These are phyloP conservation scores for Hericium rajendrae DNA, from an alignment of 768 basidiomycete genomes.

Conservation along the genomic window DNA sequence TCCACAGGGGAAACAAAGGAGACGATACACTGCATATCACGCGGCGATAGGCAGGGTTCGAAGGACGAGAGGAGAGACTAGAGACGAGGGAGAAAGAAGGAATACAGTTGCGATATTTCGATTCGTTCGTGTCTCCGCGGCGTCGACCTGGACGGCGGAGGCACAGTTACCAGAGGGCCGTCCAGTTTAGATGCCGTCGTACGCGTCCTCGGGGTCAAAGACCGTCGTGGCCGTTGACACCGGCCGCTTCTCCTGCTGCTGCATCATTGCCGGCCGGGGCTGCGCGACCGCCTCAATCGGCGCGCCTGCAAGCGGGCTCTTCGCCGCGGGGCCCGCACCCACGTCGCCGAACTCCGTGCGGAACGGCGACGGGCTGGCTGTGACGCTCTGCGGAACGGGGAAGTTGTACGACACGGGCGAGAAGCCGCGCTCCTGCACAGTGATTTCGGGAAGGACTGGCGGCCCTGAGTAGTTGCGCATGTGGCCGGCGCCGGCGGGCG, in stretches of 20 bases:
- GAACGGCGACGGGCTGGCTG: slow-evolving; percentile 18
- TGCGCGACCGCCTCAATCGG: slow-evolving; percentile 1
- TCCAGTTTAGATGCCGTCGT: slow-evolving; percentile 48
- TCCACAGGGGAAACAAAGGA: neutral
- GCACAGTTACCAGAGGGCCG: neutral
- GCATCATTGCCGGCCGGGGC: slow-evolving; percentile 9
- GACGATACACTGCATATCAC: neutral
- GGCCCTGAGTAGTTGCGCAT: slow-evolving; percentile 40
- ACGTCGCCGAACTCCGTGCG: slow-evolving; percentile 11
- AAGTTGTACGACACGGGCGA: slow-evolving; percentile 25
- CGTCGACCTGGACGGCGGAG: slow-evolving; percentile 2
- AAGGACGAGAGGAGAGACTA: neutral
- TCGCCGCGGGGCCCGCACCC: slow-evolving; percentile 9
- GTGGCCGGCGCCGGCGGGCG: slow-evolving; percentile 23
- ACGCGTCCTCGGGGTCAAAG: slow-evolving; percentile 60
- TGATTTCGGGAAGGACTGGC: slow-evolving; percentile 45
- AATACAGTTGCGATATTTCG: neutral
- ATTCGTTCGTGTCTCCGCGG: neutral
- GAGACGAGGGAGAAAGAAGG: neutral
- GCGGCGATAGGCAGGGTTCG: neutral
- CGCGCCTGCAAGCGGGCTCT: slow-evolving; percentile 9
- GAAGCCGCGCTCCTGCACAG: slow-evolving; percentile 33
- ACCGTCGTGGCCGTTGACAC: slow-evolving; percentile 28
- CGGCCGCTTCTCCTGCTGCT: slow-evolving; percentile 28
- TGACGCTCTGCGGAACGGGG: slow-evolving; percentile 14